Evolutionary conservation across 176 grass and related monocot species (phyloP).

Genomic region (Areca catechu): DNA sequence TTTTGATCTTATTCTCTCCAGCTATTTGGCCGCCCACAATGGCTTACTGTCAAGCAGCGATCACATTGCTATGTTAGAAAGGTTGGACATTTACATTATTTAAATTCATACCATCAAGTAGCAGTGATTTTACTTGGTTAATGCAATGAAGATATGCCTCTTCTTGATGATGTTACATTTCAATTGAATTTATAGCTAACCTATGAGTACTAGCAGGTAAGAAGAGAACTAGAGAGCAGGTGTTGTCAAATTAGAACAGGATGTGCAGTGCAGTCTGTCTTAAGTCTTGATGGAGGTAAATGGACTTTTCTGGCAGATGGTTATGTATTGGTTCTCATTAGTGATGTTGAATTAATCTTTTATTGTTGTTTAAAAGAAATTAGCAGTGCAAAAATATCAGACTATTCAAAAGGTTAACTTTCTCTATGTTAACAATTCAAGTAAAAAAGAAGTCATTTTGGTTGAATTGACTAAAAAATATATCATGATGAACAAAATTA

Average conservation of each 20-base stretch:
- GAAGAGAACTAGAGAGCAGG: conserved; percentile 58
- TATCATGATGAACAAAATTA: too few species aligned
- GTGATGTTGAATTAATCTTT: too few species aligned
- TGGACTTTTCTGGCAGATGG: background rate
- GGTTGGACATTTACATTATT: conserved; percentile 18
- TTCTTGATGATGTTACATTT: background rate
- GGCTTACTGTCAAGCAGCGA: conserved; percentile 77
- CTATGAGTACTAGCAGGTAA: conserved; percentile 30
- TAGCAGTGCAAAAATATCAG: too few species aligned
- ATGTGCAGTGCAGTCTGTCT: conserved; percentile 46
- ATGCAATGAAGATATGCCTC: too few species aligned
- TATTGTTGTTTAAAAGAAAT: too few species aligned
- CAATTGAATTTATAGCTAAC: background rate
- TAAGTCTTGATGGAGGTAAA: conserved; percentile 42
- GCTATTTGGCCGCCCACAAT: conserved; percentile 83
- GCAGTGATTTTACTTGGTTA: too few species aligned
- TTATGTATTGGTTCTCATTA: too few species aligned
- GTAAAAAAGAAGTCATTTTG: too few species aligned
- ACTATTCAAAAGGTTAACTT: too few species aligned
- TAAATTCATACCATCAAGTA: too few species aligned
- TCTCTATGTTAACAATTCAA: too few species aligned
- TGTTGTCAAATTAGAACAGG: conserved; percentile 59
- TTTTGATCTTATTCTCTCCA: conserved; percentile 21
- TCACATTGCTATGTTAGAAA: conserved; percentile 66
- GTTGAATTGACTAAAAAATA: too few species aligned